Conservation (phyloP, 1,284 basidiomycete genomes). For the Chondrostereum purpureum region DNA sequence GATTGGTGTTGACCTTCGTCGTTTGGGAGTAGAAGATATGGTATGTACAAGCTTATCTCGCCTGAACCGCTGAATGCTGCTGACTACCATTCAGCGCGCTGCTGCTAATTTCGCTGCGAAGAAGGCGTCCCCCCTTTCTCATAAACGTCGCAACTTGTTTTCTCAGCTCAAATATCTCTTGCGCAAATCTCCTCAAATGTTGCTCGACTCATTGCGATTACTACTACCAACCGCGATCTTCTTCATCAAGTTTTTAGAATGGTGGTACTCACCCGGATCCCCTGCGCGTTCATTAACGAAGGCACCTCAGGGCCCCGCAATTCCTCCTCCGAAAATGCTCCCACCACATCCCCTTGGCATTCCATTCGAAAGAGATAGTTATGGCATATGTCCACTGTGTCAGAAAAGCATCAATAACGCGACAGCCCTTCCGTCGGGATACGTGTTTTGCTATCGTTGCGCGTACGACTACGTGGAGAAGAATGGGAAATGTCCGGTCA, state of each 20-base stretch:
- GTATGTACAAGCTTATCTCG: slow-evolving; percentile 31
- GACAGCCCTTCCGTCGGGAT: slow-evolving; percentile 86
- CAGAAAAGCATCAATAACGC: slow-evolving; percentile 75
- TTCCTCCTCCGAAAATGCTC: slow-evolving; percentile 72
- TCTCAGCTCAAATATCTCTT: slow-evolving; percentile 39
- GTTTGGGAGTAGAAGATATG: slow-evolving; percentile 72
- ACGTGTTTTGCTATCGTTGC: slow-evolving; percentile 95
- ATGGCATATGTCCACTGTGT: slow-evolving; percentile 85
- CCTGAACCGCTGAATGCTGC: neutral
- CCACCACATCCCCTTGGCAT: slow-evolving; percentile 65
- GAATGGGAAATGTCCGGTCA: slow-evolving; percentile 81
- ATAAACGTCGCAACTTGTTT: slow-evolving; percentile 25
- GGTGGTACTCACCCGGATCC: slow-evolving; percentile 98
- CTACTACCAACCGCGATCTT: slow-evolving; percentile 91
- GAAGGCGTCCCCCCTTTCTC: slow-evolving; percentile 19
- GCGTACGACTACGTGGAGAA: slow-evolving; percentile 80
- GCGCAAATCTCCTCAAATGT: slow-evolving; percentile 47
- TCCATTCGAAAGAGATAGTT: slow-evolving; percentile 52
- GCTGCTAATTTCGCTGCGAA: slow-evolving; percentile 31
- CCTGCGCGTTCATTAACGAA: slow-evolving; percentile 66
- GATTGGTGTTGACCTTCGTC: slow-evolving; percentile 78
- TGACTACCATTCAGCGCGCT: slow-evolving; percentile 30
- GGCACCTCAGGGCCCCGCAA: slow-evolving; percentile 56
- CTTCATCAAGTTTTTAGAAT: slow-evolving; percentile 95
- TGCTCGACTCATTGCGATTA: slow-evolving; percentile 75